These are phyloP conservation scores for Aspergillus jensenii DNA, from an alignment of 2,329 filamentous ascomycete genomes.

Conservation along the genomic window DNA sequence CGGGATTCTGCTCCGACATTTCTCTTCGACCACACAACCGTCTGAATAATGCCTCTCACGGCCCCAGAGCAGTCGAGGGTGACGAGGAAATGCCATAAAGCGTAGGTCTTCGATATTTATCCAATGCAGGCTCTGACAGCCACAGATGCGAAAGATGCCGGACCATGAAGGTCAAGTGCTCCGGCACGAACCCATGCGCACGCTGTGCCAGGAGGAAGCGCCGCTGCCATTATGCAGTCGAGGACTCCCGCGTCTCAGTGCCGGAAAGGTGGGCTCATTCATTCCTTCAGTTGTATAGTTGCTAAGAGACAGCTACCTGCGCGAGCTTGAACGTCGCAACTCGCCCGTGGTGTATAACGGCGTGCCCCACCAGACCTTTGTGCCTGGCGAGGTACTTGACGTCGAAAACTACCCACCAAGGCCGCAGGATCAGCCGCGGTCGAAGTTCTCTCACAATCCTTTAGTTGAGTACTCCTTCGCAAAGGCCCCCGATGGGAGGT, in stretches of 20 bases:
- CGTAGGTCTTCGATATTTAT: not conserved
- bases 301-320: not conserved
- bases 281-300: not conserved
- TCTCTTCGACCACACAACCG: not conserved
- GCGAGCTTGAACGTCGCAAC: not conserved
- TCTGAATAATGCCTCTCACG: not conserved
- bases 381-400: not conserved
- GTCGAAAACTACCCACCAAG: not conserved
- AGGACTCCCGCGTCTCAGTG: conserved; percentile 23
- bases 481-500: conserved; percentile 24
- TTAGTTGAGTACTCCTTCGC: conserved; percentile 23
- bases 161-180: conserved; percentile 31
- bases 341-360: not conserved
- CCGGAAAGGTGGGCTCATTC: conserved; percentile 19
- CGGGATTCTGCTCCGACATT: not conserved
- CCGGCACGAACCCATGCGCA: conserved; percentile 24
- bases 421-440: not conserved
- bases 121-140: not conserved
- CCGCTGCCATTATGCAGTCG: conserved; percentile 22
- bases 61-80: not conserved
- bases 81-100: not conserved
- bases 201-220: conserved; percentile 25
- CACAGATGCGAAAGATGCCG: conserved; percentile 27
- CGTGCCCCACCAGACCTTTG: not conserved
- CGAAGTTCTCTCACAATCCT: not conserved